Base-by-base conservation (phyloP, 345 rosid species). In the Dipteronia sinensis region DNA sequence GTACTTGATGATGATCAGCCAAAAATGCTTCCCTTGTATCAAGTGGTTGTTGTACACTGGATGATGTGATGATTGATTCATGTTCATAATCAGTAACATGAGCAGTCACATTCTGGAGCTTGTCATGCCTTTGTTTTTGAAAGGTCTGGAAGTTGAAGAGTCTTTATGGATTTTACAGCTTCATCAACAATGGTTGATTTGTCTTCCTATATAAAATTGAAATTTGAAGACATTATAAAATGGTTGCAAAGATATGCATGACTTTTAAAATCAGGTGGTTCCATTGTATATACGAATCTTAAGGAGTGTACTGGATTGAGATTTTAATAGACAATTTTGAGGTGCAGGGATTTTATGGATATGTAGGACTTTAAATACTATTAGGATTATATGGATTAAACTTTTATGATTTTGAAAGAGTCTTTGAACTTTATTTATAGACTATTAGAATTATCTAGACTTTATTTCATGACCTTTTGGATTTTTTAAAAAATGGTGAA, bases 131-230 rank as follows among this genome's bases (percentile, higher is more conserved):
- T 58, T 84, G 82, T 34, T 80, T 83, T 56, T 87, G 73, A 7
- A 87, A 88, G 1, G 78, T 67, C 23, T 85, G 78, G 75, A 4
- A 78, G 80, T 19, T 89, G 78, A 53, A 89, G 86, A 77, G 74
- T 80, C 75, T 83, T 82, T 17, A 86, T 86, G 83, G 83, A 85
- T 55, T 72, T 87, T 34, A 85, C 83, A 40, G 90, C 92, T 75
- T 86, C 92, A 72, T 89, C 89, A 1, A 89, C 92, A 62, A 89
- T 76, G 74, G 84, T 78, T 61, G 92, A 85, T 78, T 89, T 89
- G 83, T 87, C 92, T 25, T 82, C 92, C 90, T 89, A 80, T 53
- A 69, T 4, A 73, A n/a, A 1, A 2, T 69, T 8, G 29, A 51
- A 76, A 62, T 58, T 73, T 9, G 40, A 13, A 20, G 2, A 62